These are phyloP conservation scores for Ophiocordyceps camponoti-floridani DNA, from an alignment of 2,329 filamentous ascomycete genomes.

Conservation along the genomic window DNA sequence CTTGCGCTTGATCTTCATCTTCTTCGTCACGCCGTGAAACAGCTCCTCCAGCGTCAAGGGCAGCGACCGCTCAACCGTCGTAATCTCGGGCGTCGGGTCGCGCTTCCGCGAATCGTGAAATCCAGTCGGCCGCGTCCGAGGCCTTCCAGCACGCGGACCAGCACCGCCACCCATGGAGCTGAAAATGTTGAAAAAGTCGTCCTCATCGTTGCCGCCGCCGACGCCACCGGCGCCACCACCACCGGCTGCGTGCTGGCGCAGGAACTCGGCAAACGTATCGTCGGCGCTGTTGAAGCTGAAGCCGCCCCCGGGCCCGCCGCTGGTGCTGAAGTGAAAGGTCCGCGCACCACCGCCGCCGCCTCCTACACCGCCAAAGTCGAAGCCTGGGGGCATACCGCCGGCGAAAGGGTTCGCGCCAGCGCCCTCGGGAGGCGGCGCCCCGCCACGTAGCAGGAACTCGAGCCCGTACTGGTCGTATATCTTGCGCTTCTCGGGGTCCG, in stretches of 20 bases:
- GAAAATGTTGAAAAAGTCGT: slow-evolving; percentile 37
- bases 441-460: slow-evolving; percentile 77
- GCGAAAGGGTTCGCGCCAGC: slow-evolving; percentile 40
- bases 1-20: slow-evolving; percentile 97
- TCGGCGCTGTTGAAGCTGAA: slow-evolving; percentile 75
- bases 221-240: slow-evolving; percentile 18
- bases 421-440: slow-evolving; percentile 46
- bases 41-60: slow-evolving; percentile 75
- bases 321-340: slow-evolving; percentile 48
- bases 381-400: slow-evolving; percentile 38
- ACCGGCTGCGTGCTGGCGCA: slow-evolving; percentile 25
- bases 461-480: slow-evolving; percentile 89
- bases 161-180: slow-evolving; percentile 24
- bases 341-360: slow-evolving; percentile 28
- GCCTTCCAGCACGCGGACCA: slow-evolving; percentile 17
- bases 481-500: slow-evolving; percentile 91
- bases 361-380: slow-evolving; percentile 29
- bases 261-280: slow-evolving; percentile 71
- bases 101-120: slow-evolving; percentile 15
- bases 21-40: slow-evolving; percentile 76
- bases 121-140: slow-evolving; percentile 22
- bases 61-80: slow-evolving; percentile 73
- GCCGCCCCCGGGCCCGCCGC: slow-evolving; percentile 33
- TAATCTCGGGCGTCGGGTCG: slow-evolving; percentile 57
- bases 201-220: slow-evolving; percentile 12